These are phyloP conservation scores for Coleophoma cylindrospora DNA, from an alignment of 2,329 filamentous ascomycete species.

Conservation along the genomic window DNA sequence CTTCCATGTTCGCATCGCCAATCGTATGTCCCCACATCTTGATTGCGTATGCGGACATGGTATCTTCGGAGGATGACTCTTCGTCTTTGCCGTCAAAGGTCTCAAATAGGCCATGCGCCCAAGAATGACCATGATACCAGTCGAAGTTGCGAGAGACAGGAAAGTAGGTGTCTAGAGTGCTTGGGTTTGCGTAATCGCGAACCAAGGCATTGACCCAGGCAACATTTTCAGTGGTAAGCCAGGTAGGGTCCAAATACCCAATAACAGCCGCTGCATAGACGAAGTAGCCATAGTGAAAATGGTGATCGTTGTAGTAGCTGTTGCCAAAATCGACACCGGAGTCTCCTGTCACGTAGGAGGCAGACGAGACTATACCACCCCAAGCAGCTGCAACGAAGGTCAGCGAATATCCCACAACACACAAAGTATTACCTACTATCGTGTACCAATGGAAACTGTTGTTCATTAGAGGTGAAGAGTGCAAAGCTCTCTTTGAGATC, in stretches of 20 bases:
- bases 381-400: conserved; percentile 47
- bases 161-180: conserved; percentile 65
- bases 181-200: conserved; percentile 78
- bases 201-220: conserved; percentile 80
- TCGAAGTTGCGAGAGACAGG: conserved; percentile 83
- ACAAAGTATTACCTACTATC: conserved; percentile 41
- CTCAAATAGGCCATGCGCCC: conserved; percentile 77
- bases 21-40: conserved; percentile 89
- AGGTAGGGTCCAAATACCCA: conserved; percentile 69
- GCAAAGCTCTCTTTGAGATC: conserved; percentile 63
- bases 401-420: background rate
- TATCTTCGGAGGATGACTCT: conserved; percentile 88
- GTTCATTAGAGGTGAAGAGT: conserved; percentile 61
- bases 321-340: conserved; percentile 82
- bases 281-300: conserved; percentile 83
- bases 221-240: conserved; percentile 63
- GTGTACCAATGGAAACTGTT: conserved; percentile 61
- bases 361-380: conserved; percentile 77
- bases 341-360: conserved; percentile 65
- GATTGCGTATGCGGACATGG: conserved; percentile 78
- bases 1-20: conserved; percentile 72
- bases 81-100: conserved; percentile 73
- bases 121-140: conserved; percentile 92
- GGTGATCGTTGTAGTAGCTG: conserved; percentile 73
- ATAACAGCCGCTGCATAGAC: conserved; percentile 83